Conservation (phyloP, 2,329 filamentous ascomycete genomes). For the Westerdykella sp. region DNA sequence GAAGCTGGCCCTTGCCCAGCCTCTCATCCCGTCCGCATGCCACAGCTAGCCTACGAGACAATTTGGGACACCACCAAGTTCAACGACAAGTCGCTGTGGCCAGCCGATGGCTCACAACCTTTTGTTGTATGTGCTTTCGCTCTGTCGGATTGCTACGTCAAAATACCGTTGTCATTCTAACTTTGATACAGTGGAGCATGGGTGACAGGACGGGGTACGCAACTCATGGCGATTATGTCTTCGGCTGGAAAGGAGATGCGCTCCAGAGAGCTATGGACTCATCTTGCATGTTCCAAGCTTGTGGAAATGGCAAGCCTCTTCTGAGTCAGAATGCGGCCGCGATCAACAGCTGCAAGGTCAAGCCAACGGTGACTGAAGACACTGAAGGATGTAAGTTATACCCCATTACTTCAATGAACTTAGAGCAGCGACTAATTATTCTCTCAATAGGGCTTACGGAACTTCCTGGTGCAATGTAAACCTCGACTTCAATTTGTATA, state of each 20-base stretch:
- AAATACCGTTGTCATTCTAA: slow-evolving; percentile 1
- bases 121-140: slow-evolving; percentile 10
- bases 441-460: no score
- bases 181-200: slow-evolving; percentile 15
- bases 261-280: slow-evolving; percentile 15
- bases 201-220: slow-evolving; percentile 23
- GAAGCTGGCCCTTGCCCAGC: slow-evolving; percentile 8
- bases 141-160: neutral
- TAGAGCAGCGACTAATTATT: no score
- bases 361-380: slow-evolving; percentile 7
- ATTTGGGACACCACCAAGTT: slow-evolving; percentile 10
- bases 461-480: no score
- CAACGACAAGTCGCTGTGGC: slow-evolving; percentile 15
- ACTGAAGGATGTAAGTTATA: slow-evolving; percentile 7
- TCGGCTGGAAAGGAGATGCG: slow-evolving; percentile 27
- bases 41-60: slow-evolving; percentile 2
- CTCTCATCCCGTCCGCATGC: slow-evolving; percentile 9
- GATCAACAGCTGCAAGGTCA: slow-evolving; percentile 7
- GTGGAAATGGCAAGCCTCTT: slow-evolving; percentile 3
- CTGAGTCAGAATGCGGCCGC: slow-evolving; percentile 5
- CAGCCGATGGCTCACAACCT: slow-evolving; percentile 17
- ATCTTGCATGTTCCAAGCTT: slow-evolving; percentile 4
- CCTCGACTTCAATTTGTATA: no score
- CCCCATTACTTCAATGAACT: no score
- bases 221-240: slow-evolving; percentile 29